These are phyloP conservation scores for Ammopiptanthus mongolicus DNA, from an alignment of 306 rosid genomes.

Conservation along the genomic window DNA sequence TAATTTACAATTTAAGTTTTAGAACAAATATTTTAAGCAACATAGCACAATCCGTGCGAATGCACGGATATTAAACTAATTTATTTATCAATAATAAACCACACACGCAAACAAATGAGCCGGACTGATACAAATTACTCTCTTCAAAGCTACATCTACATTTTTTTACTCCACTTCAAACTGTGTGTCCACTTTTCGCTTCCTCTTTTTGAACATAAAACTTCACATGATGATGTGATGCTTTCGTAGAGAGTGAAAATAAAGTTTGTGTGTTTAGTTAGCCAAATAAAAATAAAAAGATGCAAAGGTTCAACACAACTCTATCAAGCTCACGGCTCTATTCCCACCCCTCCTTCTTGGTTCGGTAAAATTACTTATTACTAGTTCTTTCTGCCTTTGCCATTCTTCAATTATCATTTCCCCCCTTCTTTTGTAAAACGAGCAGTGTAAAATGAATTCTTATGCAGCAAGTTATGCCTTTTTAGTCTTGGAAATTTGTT, in stretches of 20 bases:
- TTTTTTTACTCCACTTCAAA: conserved; percentile 28
- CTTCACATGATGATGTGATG: no score
- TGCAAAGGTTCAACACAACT: conserved; percentile 66
- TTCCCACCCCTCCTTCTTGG: conserved; percentile 49
- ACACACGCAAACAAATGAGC: conserved; percentile 3
- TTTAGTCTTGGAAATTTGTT: background rate
- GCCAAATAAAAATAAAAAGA: conserved; percentile 12
- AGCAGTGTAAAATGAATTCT: no score
- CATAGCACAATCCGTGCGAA: no score
- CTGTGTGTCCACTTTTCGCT: no score
- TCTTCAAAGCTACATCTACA: conserved; percentile 47
- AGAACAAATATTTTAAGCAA: no score
- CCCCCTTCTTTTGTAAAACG: no score
- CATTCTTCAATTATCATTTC: background rate
- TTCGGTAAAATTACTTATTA: conserved; percentile 27
- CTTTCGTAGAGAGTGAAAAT: no score
- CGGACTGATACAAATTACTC: conserved; percentile 55
- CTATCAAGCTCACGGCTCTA: conserved; percentile 46
- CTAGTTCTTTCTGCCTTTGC: background rate
- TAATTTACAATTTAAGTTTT: no score
- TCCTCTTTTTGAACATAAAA: no score
- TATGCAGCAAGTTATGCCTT: no score
- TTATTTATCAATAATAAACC: no score
- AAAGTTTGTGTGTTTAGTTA: background rate
- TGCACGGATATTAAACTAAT: no score